Base-by-base conservation (phyloP, 768 basidiomycete genomes). In the Candolleomyces aberdarensis region DNA sequence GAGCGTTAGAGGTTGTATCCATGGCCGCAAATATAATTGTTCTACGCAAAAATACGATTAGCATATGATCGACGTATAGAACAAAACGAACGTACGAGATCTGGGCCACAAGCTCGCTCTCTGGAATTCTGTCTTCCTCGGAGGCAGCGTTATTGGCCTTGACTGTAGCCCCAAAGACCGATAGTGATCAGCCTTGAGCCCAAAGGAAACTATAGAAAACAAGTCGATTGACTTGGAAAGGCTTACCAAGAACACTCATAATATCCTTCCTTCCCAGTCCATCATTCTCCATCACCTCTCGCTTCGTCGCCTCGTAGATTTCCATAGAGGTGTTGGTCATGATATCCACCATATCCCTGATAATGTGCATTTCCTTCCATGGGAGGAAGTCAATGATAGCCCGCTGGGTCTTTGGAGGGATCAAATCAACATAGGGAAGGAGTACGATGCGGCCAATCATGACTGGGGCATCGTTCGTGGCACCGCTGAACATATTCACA, bases 181-280 rank as follows among this genome's bases (percentile, higher is more conserved):
- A 32, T 54, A 6, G n/a, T 13, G 44, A 4, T 22, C 19, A 22
- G 6, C 19, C 13, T 5, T 5, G 6, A n/a, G n/a, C 49, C 5
- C 17, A 22, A 49, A 10, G 52, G 43, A 14, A 36, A 39, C 41
- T 43, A 50, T 36, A 44, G 14, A 17, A 22, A n/a, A 31, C 13
- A 31, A 36, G 36, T 1, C 15, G 31, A 31, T 17, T 29, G 40
- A 54, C 32, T 49, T 52, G 17, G 1, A 58, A 10, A 3, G 11
- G 61, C 78, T 22, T 64, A 83, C 82, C 60, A 19, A 82, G 66
- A 19, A 80, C 69, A 61, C 78, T 83, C 63, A 82, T 73, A 13
- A 83, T 74, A 65, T 83, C 81, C 57, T 75, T 79, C 15, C 79
- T 79, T 50, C 77, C 60, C 71, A 17, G 46, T 77, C 75, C 6